Evolutionary conservation across 2,329 filamentous ascomycete species (phyloP).

Genomic region (Alternaria consortialis): DNA sequence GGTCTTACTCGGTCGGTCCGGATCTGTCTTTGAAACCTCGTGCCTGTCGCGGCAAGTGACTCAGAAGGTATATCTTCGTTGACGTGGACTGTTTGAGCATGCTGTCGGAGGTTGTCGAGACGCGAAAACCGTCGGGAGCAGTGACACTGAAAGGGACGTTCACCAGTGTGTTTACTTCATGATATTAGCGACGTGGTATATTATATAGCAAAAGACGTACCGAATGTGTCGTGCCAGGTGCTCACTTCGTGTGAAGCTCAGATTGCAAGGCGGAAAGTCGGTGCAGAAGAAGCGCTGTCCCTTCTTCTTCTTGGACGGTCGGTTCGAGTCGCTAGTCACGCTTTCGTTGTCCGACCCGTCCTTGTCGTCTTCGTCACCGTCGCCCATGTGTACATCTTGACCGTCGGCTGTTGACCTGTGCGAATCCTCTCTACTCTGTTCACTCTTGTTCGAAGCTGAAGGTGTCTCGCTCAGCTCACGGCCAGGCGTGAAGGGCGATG

Average conservation of each 20-base stretch:
- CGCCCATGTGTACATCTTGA: slow-evolving; percentile 79
- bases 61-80: slow-evolving; percentile 97
- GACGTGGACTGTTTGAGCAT: slow-evolving; percentile 96
- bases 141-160: slow-evolving; percentile 95
- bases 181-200: slow-evolving; percentile 35
- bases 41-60: slow-evolving; percentile 90
- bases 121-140: slow-evolving; percentile 92
- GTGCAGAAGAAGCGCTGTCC: slow-evolving; percentile 96
- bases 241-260: slow-evolving; percentile 96
- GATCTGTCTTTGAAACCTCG: slow-evolving; percentile 90
- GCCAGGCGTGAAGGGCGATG: slow-evolving; percentile 56
- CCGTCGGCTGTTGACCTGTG: slow-evolving; percentile 69
- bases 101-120: slow-evolving; percentile 92
- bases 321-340: slow-evolving; percentile 67
- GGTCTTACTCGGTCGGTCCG: slow-evolving; percentile 84
- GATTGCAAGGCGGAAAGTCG: slow-evolving; percentile 89
- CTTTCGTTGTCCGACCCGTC: slow-evolving; percentile 62
- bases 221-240: slow-evolving; percentile 94
- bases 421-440: slow-evolving; percentile 65
- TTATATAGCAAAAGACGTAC: slow-evolving; percentile 57
- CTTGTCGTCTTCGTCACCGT: slow-evolving; percentile 71
- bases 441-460: slow-evolving; percentile 43
- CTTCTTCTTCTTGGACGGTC: slow-evolving; percentile 92
- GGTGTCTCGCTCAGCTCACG: slow-evolving; percentile 54
- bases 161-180: slow-evolving; percentile 90